Evolutionary conservation across 306 rosid species (phyloP), one percentile per base, ranked within the genome.

Genomic region (Sechiopsis laciniata): DNA sequence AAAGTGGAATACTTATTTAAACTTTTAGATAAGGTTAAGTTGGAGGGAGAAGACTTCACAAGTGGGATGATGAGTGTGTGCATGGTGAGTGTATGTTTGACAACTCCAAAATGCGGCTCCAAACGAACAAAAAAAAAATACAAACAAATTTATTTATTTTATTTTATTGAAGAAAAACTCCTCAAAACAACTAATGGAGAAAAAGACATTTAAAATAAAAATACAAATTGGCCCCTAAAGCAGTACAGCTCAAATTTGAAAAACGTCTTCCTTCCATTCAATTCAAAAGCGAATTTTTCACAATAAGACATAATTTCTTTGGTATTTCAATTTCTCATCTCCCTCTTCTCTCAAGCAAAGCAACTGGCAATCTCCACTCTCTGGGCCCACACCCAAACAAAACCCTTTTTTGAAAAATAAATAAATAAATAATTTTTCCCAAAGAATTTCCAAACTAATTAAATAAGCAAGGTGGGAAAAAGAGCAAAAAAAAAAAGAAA

Each of bases 381-480:
- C 11, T 55, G 57, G 57, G 57, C 3, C 57, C 55, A 51, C 57
- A 6, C 15, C 56, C 19, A 51, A 51, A 51, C 45, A 37, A 37
- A 37, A 5, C 45, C 8, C 8, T 37, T 37, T 37, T 37, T 32
- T 5, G 0, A 37, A 37, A 37, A 37, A 37, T 37, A 37, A 37
- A 37, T 1, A 37, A 37, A 37, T 42, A 42, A 42, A 42, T 42
- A 7, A 42, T 42, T 0, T 42, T 0, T 42, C 11, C 8, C 16
- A 60, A 29, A 35, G 50, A 35, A 62, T 8, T 62, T 16, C 29
- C 16, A 64, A 64, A 64, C 8, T 10, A 40, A 40, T 67, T 67
- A 67, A 67, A 67, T 7, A 67, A 46, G 56, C 7, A 11, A 67
- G 55, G 55, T 67, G 72, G 72, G 55, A 67, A 45, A 67, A 13